Base-by-base conservation (phyloP, 306 rosid species). In the Fragaria nilgerrensis region DNA sequence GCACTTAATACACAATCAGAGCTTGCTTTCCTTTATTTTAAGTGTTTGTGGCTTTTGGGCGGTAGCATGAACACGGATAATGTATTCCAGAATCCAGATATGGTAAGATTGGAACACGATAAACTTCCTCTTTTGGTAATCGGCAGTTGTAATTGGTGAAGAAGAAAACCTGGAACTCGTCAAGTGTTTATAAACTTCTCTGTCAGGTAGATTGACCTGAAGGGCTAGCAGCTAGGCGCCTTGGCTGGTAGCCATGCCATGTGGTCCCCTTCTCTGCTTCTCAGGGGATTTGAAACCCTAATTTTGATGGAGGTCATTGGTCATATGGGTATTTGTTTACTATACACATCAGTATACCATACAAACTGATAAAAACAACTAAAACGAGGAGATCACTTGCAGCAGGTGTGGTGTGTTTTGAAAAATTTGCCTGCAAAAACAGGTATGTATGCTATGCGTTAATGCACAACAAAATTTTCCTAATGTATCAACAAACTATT, bases 121-220 rank as follows among this genome's bases (percentile, higher is more conserved):
- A 5, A 43, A 43, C 36, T 47, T 70, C 76, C 75, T 10, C 25
- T 44, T 69, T 58, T 20, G 75, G 81, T 43, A 41, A 55, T 20
- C 50, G 27, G 61, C 55, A 39, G 34, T 23, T 68, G 59, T 58
- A 58, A 58, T 23, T 19, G 23, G 23, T 53, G 59, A 7, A 52
- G 14, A 20, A 43, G 62, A 11, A 7, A 13, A 11, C 50, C 20
- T 61, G 59, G 22, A 68, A 32, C 68, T 43, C 12, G 37, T 4
- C 9, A 4, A 5, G 32, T 4, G 23, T 55, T 36, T 19, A 9
- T 41, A n/a, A 43, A 8, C 16, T 68, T 70, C 15, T 37, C 9
- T 70, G 74, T 29, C 68, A 17, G 43, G 7, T 7, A 7, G 44
- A 34, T 29, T 29, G 43, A 15, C 19, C 43, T 62, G 41, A 39